Percentiles rank a stretch among this genome's conserved stretches.
Evolutionary conservation across 2,329 filamentous ascomycete species (phyloP).

Genomic region (Pseudopithomyces maydicus): DNA sequence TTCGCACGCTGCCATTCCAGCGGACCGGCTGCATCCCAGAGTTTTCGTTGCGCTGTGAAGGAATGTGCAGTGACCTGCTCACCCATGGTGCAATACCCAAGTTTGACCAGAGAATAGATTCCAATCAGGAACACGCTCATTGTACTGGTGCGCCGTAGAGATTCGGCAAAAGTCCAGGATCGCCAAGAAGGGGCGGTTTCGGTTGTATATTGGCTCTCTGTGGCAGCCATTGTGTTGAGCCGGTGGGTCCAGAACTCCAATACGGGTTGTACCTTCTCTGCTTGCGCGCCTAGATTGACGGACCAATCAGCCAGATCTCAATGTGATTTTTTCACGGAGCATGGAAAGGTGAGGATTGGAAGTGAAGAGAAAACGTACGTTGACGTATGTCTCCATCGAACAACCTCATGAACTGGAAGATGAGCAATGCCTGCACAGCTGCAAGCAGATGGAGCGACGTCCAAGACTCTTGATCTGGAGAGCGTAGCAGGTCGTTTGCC

Average conservation of each 20-base stretch:
- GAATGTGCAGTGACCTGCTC: constrained; percentile 12
- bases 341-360: neutral
- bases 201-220: constrained; percentile 16
- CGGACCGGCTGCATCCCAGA: constrained; percentile 20
- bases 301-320: neutral
- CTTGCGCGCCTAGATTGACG: constrained; percentile 10
- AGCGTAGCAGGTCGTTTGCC: constrained; percentile 13
- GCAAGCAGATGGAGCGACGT: constrained; percentile 15
- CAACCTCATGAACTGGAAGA: constrained; percentile 35
- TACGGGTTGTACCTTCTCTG: constrained; percentile 25
- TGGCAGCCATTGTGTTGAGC: constrained; percentile 13
- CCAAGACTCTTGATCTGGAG: constrained; percentile 1
- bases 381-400: constrained; percentile 33
- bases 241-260: constrained; percentile 26
- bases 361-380: constrained; percentile 1
- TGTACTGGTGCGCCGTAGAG: constrained; percentile 38
- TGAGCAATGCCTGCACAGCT: constrained; percentile 27
- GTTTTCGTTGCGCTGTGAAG: constrained; percentile 22
- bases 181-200: constrained; percentile 23
- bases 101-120: constrained; percentile 32
- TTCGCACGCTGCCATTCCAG: constrained; percentile 19
- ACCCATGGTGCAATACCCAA: constrained; percentile 16
- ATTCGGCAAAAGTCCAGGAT: constrained; percentile 41
- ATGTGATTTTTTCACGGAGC: neutral
- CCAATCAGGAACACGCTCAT: constrained; percentile 38